Evolutionary conservation across 805 yeast species (phyloP), one percentile per base, ranked within the genome.

Genomic region (Wickerhamiella spandovensis): DNA sequence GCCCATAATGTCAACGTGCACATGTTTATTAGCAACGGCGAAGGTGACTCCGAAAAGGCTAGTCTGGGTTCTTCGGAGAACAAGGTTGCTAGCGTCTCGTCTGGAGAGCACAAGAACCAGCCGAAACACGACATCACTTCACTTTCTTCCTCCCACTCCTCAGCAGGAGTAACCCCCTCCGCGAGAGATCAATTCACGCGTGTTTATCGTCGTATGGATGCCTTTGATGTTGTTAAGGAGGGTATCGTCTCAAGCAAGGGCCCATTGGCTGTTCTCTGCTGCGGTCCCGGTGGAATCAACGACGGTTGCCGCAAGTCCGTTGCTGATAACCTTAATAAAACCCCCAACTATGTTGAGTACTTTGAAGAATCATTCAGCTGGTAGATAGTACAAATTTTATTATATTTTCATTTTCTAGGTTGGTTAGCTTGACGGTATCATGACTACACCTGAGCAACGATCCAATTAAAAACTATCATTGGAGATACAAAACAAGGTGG

Each of bases 351-450:
- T 44, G 72, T 84, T 17, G 86, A 81, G 53, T 77, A 76, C 59
- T 77, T 71, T 59, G 90, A 84, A 61, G 86, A 82, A 60, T 67
- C 81, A 45, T 86, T 82, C 64, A 70, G 74, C 18, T 83, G 90
- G 90, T 77, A 59, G 54, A n/a, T n/a, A n/a, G n/a, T n/a, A n/a
- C n/a, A n/a, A n/a, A n/a, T 32, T 32, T n/a, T 13, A 10, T 12
- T 32, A 32, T n/a, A 13, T 32, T 13, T 32, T n/a, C n/a, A n/a
- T n/a, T n/a, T n/a, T n/a, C n/a, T n/a, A n/a, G n/a, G n/a, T n/a
- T n/a, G n/a, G n/a, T n/a, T n/a, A n/a, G n/a, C n/a, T n/a, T n/a
- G n/a, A n/a, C n/a, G n/a, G n/a, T n/a, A n/a, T n/a, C n/a, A n/a
- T n/a, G n/a, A n/a, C n/a, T n/a, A n/a, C n/a, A n/a, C n/a, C n/a